Base-by-base conservation (phyloP, 2,329 filamentous ascomycete genomes). In the Neurospora crassa region DNA sequence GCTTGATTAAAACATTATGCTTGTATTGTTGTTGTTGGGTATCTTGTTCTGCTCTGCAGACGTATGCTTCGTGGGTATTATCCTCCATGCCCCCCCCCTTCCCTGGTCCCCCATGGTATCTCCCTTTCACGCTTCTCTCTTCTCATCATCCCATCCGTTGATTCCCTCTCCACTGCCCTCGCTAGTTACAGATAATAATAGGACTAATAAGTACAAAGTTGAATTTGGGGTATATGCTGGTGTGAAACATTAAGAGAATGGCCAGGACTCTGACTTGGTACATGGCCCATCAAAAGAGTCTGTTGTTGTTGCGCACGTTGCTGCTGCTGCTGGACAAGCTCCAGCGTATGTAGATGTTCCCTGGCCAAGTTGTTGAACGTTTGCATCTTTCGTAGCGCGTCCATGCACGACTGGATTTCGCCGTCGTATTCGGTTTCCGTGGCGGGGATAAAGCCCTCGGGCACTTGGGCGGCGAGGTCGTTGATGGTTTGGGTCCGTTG, bases 311-410 rank as follows among this genome's bases (percentile, higher is more conserved):
- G 53, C 10, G 37, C 34, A 1, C 29, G n/a, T 3, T 34, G 42
- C 18, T 72, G 67, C 2, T 70, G 40, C 40, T 18, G 24, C 53
- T 63, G 53, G 12, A 63, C 24, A 16, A 29, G 68, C 72, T 75
- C 74, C 59, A 76, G 40, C 5, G 72, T 37, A 20, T 40, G 63
- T 29, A 76, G 68, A 67, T 76, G 73, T 3, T 74, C 74, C 29
- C 72, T 72, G 1, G 75, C 75, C 1, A 76, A 63, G 59, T 73
- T 74, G n/a, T 76, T 76, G 45, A 75, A 75, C 24, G 72, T 73
- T 69, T 76, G 74, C 67, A 76, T 73, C 70, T 74, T 76, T 18
- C 72, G 63, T 68, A 76, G 59, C 3, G 73, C 73, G 43, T 74
- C 70, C 69, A 74, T 68, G 63, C 75, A 76, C 4, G 20, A 68